Base-by-base conservation (phyloP, 2,329 filamentous ascomycete species). In the Aspergillus brunneoviolaceus region DNA sequence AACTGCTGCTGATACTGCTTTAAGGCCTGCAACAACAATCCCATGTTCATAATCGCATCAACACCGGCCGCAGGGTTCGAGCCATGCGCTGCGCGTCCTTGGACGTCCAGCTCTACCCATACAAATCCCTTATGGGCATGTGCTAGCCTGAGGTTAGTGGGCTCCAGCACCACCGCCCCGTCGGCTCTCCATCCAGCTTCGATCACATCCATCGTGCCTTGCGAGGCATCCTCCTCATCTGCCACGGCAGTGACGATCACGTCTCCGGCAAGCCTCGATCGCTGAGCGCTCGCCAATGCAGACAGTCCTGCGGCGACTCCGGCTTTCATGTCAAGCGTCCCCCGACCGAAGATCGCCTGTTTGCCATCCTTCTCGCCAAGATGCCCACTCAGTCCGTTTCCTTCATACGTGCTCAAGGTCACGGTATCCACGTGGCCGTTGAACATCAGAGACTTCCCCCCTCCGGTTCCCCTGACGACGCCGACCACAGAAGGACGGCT, bases 371-470 rank as follows among this genome's bases (percentile, higher is more conserved):
- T 68, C 5, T 55, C 63, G 7, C 58, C 67, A 16, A 80, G 68
- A 0, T 55, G 58, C 1, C 82, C 82, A 10, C 77, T 77, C 1
- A 84, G 66, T 0, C 81, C 73, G 45, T 84, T 75, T 2, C 70
- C 73, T 1, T 79, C 77, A 58, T 84, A 84, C 2, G 80, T 80
- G 5, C 72, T 65, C 0, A 80, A 64, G 5, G 77, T 84, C 5
- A 84, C 82, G 0, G 82, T 85, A 56, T 85, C 82, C 1, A 81
- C 76, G 60, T 85, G 82, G 0, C 82, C 82, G 25, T 84, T 84
- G 47, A 85, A 70, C 78, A 84, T 83, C 5, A 84, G 65, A 1
- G 71, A 80, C 59, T 79, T 80, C 5, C 81, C 82, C 0, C 73
- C 76, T 0, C 82, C 81, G 0, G 70, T 73, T 2, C 83, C 83